Base-by-base conservation (phyloP, 2,329 filamentous ascomycete genomes). In the Fusarium mundagurra region DNA sequence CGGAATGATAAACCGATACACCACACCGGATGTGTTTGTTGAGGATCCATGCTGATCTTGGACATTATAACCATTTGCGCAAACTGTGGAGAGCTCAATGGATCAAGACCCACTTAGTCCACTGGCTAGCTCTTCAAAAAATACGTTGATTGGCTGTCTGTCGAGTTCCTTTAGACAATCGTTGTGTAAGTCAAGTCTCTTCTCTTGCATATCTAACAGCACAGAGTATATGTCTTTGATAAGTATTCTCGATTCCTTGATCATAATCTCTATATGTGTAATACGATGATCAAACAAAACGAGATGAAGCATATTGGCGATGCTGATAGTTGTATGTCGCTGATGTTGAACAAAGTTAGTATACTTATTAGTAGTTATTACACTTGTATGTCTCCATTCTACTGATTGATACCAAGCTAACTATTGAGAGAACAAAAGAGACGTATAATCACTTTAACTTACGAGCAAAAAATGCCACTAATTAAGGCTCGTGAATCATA, bases 1-100 rank as follows among this genome's bases (percentile, higher is more conserved):
- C 72, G 72, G 72, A 61, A 75, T 75, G 72, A 61, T 75, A 73
- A 54, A 64, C 72, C 72, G 72, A 72, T 74, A 74, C 72, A 74
- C 72, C 69, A 74, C 65, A 70, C 69, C 72, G 72, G 72, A 74
- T 72, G 31, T 34, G 43, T 39, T 60, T 51, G 45, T 59, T 72
- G 38, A 36, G 22, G 7, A 34, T 2, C n/a, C 7, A 5, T 2
- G 7, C 2, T 8, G 2, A 8, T 39, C 3, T 47, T n/a, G 3
- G 0, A 0, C 0, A 1, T 0, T 67, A 51, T 67, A 22, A 6
- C 1, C 20, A 12, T 6, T 38, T 38, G 10, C 0, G 36, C 36
- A 11, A 38, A 11, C 36, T 20, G 18, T 36, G 31, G 41, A 13
- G 24, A 18, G 11, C n/a, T 36, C 14, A 11, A 8, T 50, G n/a